A percentile compares a stretch with the other conserved stretches of the same genome.
Evolutionary conservation across 768 basidiomycete species (phyloP).

Genomic region (Boletus patriciae): DNA sequence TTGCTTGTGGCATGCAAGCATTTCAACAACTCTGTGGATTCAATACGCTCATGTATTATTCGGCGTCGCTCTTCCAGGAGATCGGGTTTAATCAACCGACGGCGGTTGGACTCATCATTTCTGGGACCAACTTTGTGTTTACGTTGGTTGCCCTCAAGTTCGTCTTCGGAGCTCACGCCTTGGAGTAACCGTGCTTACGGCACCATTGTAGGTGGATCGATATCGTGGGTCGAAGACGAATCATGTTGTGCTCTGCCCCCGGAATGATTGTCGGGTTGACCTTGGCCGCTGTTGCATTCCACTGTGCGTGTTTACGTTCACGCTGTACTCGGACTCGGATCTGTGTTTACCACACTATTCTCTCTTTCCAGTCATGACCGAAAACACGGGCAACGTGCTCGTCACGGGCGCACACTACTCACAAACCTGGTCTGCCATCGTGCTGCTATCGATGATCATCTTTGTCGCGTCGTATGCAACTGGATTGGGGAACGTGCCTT

Average conservation of each 20-base stretch:
- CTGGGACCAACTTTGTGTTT: slow-evolving; percentile 77
- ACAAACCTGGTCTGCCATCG: slow-evolving; percentile 60
- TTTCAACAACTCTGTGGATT: slow-evolving; percentile 85
- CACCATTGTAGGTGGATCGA: slow-evolving; percentile 48
- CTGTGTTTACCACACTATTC: neutral
- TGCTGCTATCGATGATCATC: slow-evolving; percentile 78
- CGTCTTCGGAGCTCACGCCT: neutral
- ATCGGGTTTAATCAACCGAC: slow-evolving; percentile 84
- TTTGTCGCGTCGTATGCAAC: slow-evolving; percentile 83
- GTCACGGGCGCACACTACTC: slow-evolving; percentile 60
- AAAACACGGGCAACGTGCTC: slow-evolving; percentile 58
- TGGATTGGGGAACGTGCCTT: slow-evolving; percentile 78
- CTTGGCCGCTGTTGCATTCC: slow-evolving; percentile 64
- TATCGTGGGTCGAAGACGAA: slow-evolving; percentile 63
- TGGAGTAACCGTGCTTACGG: neutral
- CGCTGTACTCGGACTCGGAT: neutral
- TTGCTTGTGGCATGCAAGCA: slow-evolving; percentile 79
- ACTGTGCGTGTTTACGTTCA: slow-evolving; percentile 32
- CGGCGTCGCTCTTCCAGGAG: slow-evolving; percentile 74
- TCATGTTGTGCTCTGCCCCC: slow-evolving; percentile 69
- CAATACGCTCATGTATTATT: slow-evolving; percentile 77
- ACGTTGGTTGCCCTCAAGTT: slow-evolving; percentile 73
- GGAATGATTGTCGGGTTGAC: slow-evolving; percentile 70
- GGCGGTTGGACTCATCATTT: slow-evolving; percentile 75
- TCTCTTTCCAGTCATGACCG: slow-evolving; percentile 50